A percentile compares a stretch with the other conserved stretches of the same genome.
Evolutionary conservation across 2,329 filamentous ascomycete genomes (phyloP).

Genomic region (Periconia macrospinosa): DNA sequence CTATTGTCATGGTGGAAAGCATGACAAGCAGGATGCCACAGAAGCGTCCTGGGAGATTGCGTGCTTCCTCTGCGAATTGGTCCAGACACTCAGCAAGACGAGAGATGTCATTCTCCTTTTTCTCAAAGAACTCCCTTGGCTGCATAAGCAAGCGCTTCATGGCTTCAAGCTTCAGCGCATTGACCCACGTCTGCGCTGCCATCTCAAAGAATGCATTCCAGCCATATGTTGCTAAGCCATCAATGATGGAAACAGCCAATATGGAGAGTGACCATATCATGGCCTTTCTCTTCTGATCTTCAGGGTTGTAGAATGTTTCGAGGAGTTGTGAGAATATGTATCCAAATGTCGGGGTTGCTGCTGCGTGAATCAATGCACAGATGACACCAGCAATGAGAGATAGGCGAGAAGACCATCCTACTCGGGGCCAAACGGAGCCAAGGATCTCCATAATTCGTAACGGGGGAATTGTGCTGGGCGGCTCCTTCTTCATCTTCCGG

Average conservation of each 20-base stretch:
- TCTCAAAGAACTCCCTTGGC: constrained; percentile 77
- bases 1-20: constrained; percentile 66
- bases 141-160: constrained; percentile 73
- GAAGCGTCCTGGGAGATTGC: constrained; percentile 79
- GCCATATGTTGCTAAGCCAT: constrained; percentile 66
- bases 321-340: constrained; percentile 75
- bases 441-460: constrained; percentile 59
- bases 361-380: constrained; percentile 65
- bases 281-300: constrained; percentile 53
- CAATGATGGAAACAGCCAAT: constrained; percentile 66
- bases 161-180: constrained; percentile 68
- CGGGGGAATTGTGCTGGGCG: constrained; percentile 4
- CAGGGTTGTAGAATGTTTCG: constrained; percentile 64
- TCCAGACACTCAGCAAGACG: constrained; percentile 74
- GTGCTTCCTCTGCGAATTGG: constrained; percentile 83
- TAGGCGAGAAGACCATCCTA: constrained; percentile 56
- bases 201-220: constrained; percentile 73
- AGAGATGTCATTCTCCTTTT: constrained; percentile 63
- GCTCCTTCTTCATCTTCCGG: not conserved
- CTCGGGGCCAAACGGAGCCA: constrained; percentile 68
- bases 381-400: constrained; percentile 64
- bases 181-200: constrained; percentile 75
- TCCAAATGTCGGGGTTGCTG: constrained; percentile 73
- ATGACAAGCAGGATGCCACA: constrained; percentile 70
- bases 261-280: constrained; percentile 71